phyloP scores from a whole-genome alignment of 2,329 filamentous ascomycete genomes.

The Colletotrichum kahawae region DNA sequence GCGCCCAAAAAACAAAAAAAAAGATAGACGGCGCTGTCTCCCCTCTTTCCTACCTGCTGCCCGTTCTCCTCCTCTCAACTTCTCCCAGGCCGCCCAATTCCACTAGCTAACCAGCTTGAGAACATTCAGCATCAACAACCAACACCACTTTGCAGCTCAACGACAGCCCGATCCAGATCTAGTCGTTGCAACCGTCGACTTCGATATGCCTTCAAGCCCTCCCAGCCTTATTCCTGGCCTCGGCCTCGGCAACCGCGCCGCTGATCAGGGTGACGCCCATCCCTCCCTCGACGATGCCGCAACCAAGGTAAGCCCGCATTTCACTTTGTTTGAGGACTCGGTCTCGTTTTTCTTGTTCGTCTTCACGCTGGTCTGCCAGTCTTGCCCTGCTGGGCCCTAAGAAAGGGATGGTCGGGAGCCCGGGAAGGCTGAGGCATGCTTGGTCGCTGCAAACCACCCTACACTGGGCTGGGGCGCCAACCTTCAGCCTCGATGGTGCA shows the following conservation, averaged over 20 bases:
- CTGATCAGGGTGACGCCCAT: not conserved
- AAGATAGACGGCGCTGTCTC: not conserved
- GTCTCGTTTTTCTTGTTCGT: not conserved
- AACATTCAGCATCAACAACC: not conserved
- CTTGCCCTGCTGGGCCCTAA: constrained; percentile 6
- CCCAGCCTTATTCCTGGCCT: not conserved
- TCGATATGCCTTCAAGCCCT: not conserved
- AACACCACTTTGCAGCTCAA: not conserved
- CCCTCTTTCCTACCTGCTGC: not conserved
- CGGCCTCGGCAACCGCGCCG: not conserved
- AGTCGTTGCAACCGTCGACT: not conserved
- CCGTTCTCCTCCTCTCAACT: not conserved
- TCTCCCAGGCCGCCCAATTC: not conserved
- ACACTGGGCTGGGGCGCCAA: not conserved
- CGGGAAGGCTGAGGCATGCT: not conserved
- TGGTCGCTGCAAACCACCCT: not conserved
- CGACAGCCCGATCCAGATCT: not conserved
- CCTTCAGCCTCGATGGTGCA: not conserved
- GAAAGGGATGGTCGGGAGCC: constrained; percentile 9
- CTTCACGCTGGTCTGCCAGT: not conserved
- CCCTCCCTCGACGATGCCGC: not conserved
- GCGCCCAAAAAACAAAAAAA: not conserved
- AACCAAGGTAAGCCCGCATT: constrained; percentile 2
- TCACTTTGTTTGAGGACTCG: not conserved
- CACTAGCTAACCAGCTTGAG: not conserved